Conservation (phyloP, 2,329 filamentous ascomycete genomes). For the Endocalyx cinctus region DNA sequence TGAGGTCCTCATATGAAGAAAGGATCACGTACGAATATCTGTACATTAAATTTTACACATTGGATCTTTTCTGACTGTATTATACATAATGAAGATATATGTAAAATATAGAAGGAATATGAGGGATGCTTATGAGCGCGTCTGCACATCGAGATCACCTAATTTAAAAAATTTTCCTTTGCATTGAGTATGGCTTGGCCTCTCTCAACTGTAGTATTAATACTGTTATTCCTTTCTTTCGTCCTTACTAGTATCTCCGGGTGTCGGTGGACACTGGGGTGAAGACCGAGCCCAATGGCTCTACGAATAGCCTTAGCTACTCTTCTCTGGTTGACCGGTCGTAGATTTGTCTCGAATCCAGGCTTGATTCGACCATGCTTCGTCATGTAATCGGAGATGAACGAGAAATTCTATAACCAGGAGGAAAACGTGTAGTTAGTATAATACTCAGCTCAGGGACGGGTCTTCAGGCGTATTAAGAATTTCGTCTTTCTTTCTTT, state of each 20-base stretch:
- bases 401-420: constrained; percentile 75
- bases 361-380: constrained; percentile 80
- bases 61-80: constrained; percentile 23
- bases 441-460: no score
- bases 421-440: no score
- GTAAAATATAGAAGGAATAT: no score
- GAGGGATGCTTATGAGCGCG: no score
- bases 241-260: constrained; percentile 65
- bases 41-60: constrained; percentile 27
- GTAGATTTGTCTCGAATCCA: constrained; percentile 69
- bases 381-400: constrained; percentile 86
- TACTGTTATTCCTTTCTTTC: no score
- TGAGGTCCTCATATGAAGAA: no score
- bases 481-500: no score
- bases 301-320: constrained; percentile 89
- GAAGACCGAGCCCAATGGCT: constrained; percentile 82
- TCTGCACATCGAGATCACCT: no score
- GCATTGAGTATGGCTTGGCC: no score
- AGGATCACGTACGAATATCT: constrained; percentile 36
- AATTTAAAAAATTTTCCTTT: no score
- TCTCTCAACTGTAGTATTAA: no score
- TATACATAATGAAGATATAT: constrained; percentile 21
- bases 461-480: no score
- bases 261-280: constrained; percentile 87
- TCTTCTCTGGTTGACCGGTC: constrained; percentile 86